phyloP scores from a whole-genome alignment of 176 grass and related monocot species.

The Rhynchospora breviuscula region DNA sequence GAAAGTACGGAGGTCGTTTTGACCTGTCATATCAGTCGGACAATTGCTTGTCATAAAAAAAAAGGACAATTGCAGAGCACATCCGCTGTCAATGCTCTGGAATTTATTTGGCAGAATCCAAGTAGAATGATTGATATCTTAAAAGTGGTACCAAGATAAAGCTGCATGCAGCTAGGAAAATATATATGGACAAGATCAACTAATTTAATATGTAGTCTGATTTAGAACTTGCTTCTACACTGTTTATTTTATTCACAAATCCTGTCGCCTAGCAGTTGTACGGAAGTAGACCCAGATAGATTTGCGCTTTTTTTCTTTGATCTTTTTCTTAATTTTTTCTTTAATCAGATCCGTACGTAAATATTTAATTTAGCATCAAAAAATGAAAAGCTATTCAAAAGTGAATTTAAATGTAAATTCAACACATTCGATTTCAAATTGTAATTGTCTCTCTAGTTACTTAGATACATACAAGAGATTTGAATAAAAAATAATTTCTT shows the following conservation, averaged over 20 bases:
- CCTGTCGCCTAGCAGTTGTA: background rate
- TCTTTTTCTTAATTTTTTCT: no score
- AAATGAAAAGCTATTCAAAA: no score
- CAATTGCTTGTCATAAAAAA: background rate
- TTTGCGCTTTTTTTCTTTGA: no score
- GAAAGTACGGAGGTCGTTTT: constrained; percentile 22
- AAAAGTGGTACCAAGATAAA: background rate
- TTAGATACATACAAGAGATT: no score
- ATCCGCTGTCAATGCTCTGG: background rate
- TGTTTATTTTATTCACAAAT: background rate
- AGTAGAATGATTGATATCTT: background rate
- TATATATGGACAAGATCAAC: background rate
- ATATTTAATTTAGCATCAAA: no score
- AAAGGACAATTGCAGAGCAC: background rate
- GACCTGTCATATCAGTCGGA: constrained; percentile 36
- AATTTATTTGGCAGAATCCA: background rate
- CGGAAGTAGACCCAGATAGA: no score
- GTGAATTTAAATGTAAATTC: no score
- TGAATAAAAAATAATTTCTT: no score
- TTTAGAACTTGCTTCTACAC: background rate
- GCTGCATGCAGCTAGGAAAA: background rate
- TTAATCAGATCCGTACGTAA: no score
- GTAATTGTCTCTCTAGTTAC: no score
- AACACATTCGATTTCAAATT: no score
- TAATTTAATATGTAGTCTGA: background rate